Percentiles rank a stretch among this genome's conserved stretches.
Conservation (phyloP, 2,329 filamentous ascomycete genomes). For the Massarina eburnea region DNA sequence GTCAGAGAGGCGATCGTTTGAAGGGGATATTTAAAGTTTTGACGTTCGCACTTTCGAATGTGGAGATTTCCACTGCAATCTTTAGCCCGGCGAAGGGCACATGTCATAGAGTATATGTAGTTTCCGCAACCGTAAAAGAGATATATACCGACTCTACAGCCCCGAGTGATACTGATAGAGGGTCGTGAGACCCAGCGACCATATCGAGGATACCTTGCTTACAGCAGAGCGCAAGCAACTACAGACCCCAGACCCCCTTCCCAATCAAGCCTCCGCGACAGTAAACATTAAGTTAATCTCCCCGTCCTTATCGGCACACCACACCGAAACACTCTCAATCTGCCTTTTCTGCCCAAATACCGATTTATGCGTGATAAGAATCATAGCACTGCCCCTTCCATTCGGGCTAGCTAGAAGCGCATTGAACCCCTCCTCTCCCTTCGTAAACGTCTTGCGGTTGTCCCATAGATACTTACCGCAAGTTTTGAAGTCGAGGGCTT, state of each 20-base stretch:
- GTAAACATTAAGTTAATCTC: background rate
- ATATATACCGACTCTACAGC: too few relatives aligned
- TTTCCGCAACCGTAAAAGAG: too few relatives aligned
- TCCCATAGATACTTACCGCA: background rate
- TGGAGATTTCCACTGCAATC: background rate
- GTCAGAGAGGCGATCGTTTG: too few relatives aligned
- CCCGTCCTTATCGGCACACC: background rate
- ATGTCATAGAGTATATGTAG: background rate
- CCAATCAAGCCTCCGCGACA: too few relatives aligned
- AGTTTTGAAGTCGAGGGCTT: background rate
- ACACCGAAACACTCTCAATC: background rate
- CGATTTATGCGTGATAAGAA: slow-evolving; percentile 3
- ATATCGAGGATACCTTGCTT: too few relatives aligned
- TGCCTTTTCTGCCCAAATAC: slow-evolving; percentile 3
- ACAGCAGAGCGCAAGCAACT: too few relatives aligned
- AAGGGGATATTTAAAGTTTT: too few relatives aligned
- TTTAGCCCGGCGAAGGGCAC: background rate
- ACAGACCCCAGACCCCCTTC: too few relatives aligned
- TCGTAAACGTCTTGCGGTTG: background rate
- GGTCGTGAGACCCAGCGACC: too few relatives aligned
- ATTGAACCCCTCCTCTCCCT: background rate
- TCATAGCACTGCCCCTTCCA: slow-evolving; percentile 2
- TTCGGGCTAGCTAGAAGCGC: slow-evolving; percentile 2
- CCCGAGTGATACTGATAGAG: too few relatives aligned
- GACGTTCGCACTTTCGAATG: too few relatives aligned